A percentile compares a stretch with the other conserved stretches of the same genome.
phyloP scores from a whole-genome alignment of 1,139 yeast genomes.

The Debaryomycetaceae sp. region DNA sequence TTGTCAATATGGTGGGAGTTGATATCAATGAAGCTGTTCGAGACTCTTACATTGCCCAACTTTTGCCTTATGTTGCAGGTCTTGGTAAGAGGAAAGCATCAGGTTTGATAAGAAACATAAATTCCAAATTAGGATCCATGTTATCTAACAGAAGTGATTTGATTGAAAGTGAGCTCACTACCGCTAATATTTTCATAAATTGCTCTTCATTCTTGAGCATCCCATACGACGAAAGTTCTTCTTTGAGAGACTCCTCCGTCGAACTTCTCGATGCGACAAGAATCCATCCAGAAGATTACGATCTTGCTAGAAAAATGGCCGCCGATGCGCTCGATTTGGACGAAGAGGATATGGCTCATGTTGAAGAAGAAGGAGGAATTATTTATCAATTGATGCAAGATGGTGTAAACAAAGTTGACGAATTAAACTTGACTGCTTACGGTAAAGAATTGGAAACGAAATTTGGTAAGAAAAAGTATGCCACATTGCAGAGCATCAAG shows the following conservation, averaged over 20 bases:
- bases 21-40: slow-evolving; percentile 89
- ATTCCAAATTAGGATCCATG: slow-evolving; percentile 62
- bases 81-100: slow-evolving; percentile 94
- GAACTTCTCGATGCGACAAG: slow-evolving; percentile 92
- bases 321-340: slow-evolving; percentile 96
- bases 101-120: slow-evolving; percentile 79
- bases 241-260: slow-evolving; percentile 53
- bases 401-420: slow-evolving; percentile 82
- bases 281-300: slow-evolving; percentile 97
- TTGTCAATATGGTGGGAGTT: slow-evolving; percentile 86
- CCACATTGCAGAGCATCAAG: slow-evolving; percentile 81
- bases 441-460: slow-evolving; percentile 86
- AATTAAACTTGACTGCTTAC: slow-evolving; percentile 83
- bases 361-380: slow-evolving; percentile 78
- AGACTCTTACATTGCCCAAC: slow-evolving; percentile 65
- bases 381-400: slow-evolving; percentile 78
- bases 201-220: slow-evolving; percentile 88
- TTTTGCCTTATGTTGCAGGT: slow-evolving; percentile 80
- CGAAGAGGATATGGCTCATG: slow-evolving; percentile 85
- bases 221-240: slow-evolving; percentile 57
- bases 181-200: slow-evolving; percentile 81
- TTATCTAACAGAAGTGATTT: slow-evolving; percentile 71
- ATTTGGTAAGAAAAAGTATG: slow-evolving; percentile 73
- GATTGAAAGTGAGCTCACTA: slow-evolving; percentile 73
- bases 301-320: slow-evolving; percentile 93